Base-by-base conservation (phyloP, 2,329 filamentous ascomycete genomes). In the Paecilomyces sp. region DNA sequence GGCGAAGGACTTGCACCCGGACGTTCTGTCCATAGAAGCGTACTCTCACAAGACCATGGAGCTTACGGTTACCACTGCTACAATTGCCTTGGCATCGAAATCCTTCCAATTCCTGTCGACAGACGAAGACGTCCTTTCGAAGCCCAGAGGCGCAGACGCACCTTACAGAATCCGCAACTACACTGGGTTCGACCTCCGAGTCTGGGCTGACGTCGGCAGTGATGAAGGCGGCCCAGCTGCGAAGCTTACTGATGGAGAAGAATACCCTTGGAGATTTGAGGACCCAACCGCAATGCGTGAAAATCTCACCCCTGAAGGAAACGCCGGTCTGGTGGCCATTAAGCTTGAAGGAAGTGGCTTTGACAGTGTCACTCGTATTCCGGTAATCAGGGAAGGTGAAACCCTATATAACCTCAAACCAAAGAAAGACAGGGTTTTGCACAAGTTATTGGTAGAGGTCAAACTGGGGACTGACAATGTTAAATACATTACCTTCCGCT, bases 281-380 rank as follows among this genome's bases (percentile, higher is more conserved):
- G 92, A 97, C 66, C 94, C 93, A 78, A 92, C 92, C 65, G 94
- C 94, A 67, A 96, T 97, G 83, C 89, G 94, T 75, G 94, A 99
- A 76, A 96, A 89, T 56, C 81, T 99, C 5, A 87, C 91, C 4
- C 88, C 91, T 0, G 94, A 99, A 71, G 89, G 87, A 7, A 89
- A 86, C 61, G 87, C 88, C 56, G 89, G 91, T 25, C 82, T 90
- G 63, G 90, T 99, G 50, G 87, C 89, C 12, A 83, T 97, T 34
- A 87, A 88, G 61, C 84, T 99, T 1, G 92, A 99, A 70, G 92
- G 91, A 47, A 97, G 93, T 68, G 94, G 92, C 0, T 99, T 99
- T 68, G 92, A 99, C 66, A 86, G 87, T 55, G 85, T 99, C 59
- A 90, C 89, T 69, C 91, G 91, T 61, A 92, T 99, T 56, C 87